Evolutionary conservation across 768 basidiomycete genomes (phyloP), one percentile per base, ranked within the genome.

Genomic region (Heimioporus sp.): DNA sequence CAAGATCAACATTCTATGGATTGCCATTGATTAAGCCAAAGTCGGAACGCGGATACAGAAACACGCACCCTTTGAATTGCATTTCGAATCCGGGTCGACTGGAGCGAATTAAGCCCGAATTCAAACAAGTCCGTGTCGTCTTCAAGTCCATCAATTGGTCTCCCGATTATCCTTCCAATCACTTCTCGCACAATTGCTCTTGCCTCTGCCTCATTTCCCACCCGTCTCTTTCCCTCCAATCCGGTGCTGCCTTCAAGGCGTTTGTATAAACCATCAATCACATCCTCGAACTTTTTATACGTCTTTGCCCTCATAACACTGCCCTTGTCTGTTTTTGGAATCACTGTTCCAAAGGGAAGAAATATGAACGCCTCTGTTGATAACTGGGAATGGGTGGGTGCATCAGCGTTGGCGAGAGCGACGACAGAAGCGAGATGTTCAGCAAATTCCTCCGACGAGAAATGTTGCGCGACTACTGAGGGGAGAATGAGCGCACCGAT

Each of bases 91-190:
- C 78, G 66, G 3, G 76, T 75, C 11, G 76, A 77, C 52, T 80
- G 76, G 19, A 82, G 57, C 9, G 80, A 80, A 59, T 83, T 79
- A 31, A 83, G 69, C 19, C 82, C 82, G 43, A 75, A 80, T 0
- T 73, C 60, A 39, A 76, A 76, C 28, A 77, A 46, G 48, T 80
- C 78, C 20, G 71, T 72, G n/a, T 66, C 59, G 30, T 66, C 61
- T 39, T 52, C 45, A 16, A 66, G 55, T 13, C 40, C 41, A 13
- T 56, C 55, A 4, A 53, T 43, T 9, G 52, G 50, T 24, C 53
- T 43, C 36, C 63, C 53, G 45, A 68, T 45, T 31, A 52, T 68
- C 66, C 31, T 56, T 31, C 34, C 31, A 21, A 68, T 58, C 13
- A 65, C 3, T 17, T 54, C 56, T 40, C 50, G 56, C 0, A 68